Evolutionary conservation across 495 filamentous ascomycete species (phyloP), one percentile per base, ranked within the genome.

Genomic region (Geopyxis carbonaria): DNA sequence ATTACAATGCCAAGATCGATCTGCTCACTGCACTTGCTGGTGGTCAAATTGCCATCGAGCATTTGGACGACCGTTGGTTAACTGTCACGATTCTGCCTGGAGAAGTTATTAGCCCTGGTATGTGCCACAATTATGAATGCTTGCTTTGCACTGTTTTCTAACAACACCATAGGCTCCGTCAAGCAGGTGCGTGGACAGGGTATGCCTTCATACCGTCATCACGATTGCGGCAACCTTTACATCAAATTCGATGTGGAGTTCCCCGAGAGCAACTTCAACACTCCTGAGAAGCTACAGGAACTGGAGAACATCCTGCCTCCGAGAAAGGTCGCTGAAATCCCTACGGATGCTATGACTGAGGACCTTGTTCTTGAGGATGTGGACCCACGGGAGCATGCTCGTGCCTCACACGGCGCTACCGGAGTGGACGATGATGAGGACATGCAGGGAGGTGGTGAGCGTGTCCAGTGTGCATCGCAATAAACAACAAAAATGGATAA

Each of bases 181-280:
- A 99, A 94, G 69, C 77, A 92, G 60, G 80, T 99, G 53, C 79
- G 79, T 46, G 86, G 85, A 38, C 91, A 99, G 61, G 89, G 89
- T 64, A 99, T 99, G 89, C 89, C 89, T 25, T 93, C 91, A 0
- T 79, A 73, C 62, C 78, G 91, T 44, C 91, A 95, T 60, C 91
- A 99, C 62, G 81, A 93, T 62, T 76, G 70, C 57, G 89, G 89
- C 45, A 99, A 95, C 63, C 73, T 99, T 44, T 99, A 89, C 64
- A 80, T 95, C 56, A 83, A 91, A 59, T 99, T 99, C 66, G 74
- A 80, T 45, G 84, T 99, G 64, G 92, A 91, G 62, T 94, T 99
- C 73, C 89, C 89, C 43, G 68, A 66, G 58, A 70, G 69, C 62
- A 59, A 61, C 57, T 75, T 63, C 67, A 79, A 71, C 36, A 51